Conservation (phyloP, 2,329 filamentous ascomycete genomes). For the Microsporum canis region DNA sequence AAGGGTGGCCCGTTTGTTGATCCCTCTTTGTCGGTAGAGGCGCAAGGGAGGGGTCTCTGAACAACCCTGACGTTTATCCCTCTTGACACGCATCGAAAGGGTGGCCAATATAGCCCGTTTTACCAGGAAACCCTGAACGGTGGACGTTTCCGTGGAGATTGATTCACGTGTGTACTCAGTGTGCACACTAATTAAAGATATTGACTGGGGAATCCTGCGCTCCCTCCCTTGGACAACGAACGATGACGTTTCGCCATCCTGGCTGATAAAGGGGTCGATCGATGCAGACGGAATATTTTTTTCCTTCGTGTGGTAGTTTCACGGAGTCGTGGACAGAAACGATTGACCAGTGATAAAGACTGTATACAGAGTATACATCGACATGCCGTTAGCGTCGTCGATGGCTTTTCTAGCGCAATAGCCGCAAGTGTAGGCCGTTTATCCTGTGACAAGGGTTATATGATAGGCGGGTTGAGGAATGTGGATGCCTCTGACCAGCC, state of each 20-base stretch:
- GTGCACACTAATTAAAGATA: not conserved
- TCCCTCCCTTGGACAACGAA: not conserved
- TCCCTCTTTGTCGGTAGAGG: not conserved
- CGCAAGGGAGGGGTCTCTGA: not conserved
- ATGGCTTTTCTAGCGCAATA: not conserved
- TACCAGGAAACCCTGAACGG: not conserved
- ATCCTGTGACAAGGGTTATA: not conserved
- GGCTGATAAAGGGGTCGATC: not conserved
- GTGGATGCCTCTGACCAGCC: not conserved
- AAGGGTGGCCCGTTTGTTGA: not conserved
- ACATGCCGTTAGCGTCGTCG: too few species aligned
- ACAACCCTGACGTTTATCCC: not conserved
- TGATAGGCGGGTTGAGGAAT: not conserved
- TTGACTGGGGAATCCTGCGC: not conserved
- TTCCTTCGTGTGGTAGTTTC: not conserved
- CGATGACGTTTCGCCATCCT: constrained; percentile 3
- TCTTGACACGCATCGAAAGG: not conserved
- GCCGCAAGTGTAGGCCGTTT: not conserved
- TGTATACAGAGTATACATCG: too few species aligned
- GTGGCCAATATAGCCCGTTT: too few species aligned
- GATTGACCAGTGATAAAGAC: not conserved
- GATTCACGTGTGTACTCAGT: not conserved
- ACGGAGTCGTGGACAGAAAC: not conserved
- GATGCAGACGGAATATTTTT: not conserved
- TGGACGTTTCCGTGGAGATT: not conserved